Base-by-base conservation (phyloP, 2,329 filamentous ascomycete genomes). In the Trichoderma pleuroti region DNA sequence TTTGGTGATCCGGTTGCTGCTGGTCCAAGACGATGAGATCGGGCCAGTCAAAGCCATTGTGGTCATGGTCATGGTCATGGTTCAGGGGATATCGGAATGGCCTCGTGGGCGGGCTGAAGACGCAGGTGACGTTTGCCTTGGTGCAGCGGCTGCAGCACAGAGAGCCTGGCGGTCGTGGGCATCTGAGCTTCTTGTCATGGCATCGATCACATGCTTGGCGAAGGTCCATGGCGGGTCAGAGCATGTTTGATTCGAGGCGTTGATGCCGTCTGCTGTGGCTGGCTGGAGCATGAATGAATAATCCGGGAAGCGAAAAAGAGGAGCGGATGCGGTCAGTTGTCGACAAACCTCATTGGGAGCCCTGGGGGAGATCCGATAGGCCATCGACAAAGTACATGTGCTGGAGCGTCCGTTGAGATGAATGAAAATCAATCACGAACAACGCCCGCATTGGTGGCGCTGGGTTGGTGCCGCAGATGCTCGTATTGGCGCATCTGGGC, bases 131-230 rank as follows among this genome's bases (percentile, higher is more conserved):
- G 34, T 78, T 76, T 26, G 82, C 82, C 72, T 82, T 85, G 26
- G 77, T 72, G 72, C 84, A 86, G 34, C 83, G 80, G 10, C 77
- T 77, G 72, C 84, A 86, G 12, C 75, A 74, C 7, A 75, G 69
- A 32, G 78, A 78, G 0, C 80, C 80, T 0, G 77, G 71, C 32
- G 79, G 77, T 67, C 83, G 84, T 6, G 81, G 81, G 64, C 84
- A 86, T 75, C 80, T 79, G 14, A 85, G 77, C 74, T 86, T 85
- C 49, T 86, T 84, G 21, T 79, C 78, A 71, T 85, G 84, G 52
- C 84, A 86, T 52, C 84, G 77, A 74, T 84, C 82, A 71, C 82
- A 84, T 16, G 81, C 80, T 34, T 78, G 76, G 18, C 81, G 76
- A 16, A 64, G 66, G 28, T 68, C 66, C 56, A 69, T 69, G 56